Base-by-base conservation (phyloP, 179 eudicot genomes). In the Camellia oleifera region DNA sequence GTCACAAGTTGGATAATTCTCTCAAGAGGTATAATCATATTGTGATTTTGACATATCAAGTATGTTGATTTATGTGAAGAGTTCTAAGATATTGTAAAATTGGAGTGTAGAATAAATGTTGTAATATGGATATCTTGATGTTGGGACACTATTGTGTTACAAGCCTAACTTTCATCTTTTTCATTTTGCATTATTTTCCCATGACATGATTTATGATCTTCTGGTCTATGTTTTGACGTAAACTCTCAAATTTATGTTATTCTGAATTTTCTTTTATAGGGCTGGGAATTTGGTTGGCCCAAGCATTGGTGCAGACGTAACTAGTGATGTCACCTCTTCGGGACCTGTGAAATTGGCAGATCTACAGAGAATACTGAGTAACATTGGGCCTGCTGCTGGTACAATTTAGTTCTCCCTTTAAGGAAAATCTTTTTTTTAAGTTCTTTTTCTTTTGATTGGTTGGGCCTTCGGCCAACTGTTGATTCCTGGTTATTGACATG, bases 341-440 rank as follows among this genome's bases (percentile, higher is more conserved):
- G 97, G 98, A 71, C 98, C 94, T 20, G 98, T 95, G 78, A 92
- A 92, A 81, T 78, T 96, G 89, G 86, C 92, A 18, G 99, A 96
- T 88, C 85, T 96, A 79, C 99, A 94, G 82, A 90, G 98, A 87
- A 92, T 96, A 83, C 84, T 96, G 76, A 96, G 97, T 86, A 94
- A 88, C 85, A 91, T 96, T 75, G 95, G 92, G 5, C 82, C 96
- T 40, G 74, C 90, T 83, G 99, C 90, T 83, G 99, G 99, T 92
- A 85, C 80, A 73, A 45, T 60, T 66, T 32, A 40, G 23, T 72
- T 48, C 70, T 62, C 40, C 66, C 50, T 56, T 77, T 72, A 4
- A 14, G 23, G 77, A 78, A 62, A 14, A 44, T 15, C 40, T 23
- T 56, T 72, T 67, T 71, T 23, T 26, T 74, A 23, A 2, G 46